A percentile compares a stretch with the other conserved stretches of the same genome.
Evolutionary conservation across 2,329 filamentous ascomycete species (phyloP).

Genomic region (Fonsecaea monophora): DNA sequence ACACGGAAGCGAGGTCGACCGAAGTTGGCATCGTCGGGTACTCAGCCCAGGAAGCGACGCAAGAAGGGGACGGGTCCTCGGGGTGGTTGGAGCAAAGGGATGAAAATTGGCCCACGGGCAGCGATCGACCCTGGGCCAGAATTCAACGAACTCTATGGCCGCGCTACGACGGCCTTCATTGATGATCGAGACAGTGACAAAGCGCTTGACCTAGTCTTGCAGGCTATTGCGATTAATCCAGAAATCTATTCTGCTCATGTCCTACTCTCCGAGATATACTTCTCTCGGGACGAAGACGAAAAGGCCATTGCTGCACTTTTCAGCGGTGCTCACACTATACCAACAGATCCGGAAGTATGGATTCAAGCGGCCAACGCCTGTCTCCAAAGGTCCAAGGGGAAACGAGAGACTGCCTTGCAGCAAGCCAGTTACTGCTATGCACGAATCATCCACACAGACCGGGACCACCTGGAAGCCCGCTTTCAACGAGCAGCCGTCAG

Average conservation of each 20-base stretch:
- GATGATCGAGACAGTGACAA: conserved; percentile 53
- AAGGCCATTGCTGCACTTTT: conserved; percentile 64
- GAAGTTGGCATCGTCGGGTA: neutral
- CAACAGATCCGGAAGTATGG: conserved; percentile 64
- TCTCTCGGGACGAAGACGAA: conserved; percentile 62
- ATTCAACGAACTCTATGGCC: conserved; percentile 56
- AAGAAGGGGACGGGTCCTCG: conserved; percentile 32
- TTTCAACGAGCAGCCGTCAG: conserved; percentile 63
- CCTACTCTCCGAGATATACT: conserved; percentile 65
- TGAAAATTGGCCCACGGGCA: conserved; percentile 55
- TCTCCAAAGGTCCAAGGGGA: conserved; percentile 53
- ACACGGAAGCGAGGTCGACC: conserved; percentile 14
- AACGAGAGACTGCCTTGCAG: conserved; percentile 51
- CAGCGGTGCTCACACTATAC: conserved; percentile 64
- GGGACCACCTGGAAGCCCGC: conserved; percentile 56
- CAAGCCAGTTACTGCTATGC: conserved; percentile 62
- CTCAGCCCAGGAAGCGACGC: conserved; percentile 28
- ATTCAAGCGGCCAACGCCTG: conserved; percentile 63
- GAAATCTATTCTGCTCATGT: conserved; percentile 69
- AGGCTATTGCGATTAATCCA: conserved; percentile 64
- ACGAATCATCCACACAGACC: conserved; percentile 61
- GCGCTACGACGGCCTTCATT: conserved; percentile 58
- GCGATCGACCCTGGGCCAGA: conserved; percentile 56
- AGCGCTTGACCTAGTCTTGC: conserved; percentile 52
- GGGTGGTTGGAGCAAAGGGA: conserved; percentile 51